Base-by-base conservation (phyloP, 306 rosid genomes). In the Phaseolus lunatus region DNA sequence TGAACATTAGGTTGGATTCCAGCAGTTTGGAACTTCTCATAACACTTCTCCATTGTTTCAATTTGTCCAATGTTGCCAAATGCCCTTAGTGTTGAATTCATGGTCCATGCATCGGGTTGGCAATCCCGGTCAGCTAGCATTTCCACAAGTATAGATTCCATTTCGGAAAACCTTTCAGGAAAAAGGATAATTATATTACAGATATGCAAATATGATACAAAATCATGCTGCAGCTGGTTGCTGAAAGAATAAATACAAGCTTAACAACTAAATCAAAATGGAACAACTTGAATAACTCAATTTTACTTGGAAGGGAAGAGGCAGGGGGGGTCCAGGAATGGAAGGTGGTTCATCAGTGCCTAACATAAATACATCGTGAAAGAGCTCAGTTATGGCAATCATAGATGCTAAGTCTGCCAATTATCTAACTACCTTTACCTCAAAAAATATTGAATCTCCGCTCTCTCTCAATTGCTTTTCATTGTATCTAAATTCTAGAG, bases 1-100 rank as follows among this genome's bases (percentile, higher is more conserved):
- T 83, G 87, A 57, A 92, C 93, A 79, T 85, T 89, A 39, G 97
- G 91, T 82, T 94, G 91, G 82, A 92, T 87, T 82, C 98, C 98
- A 66, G 97, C 86, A 73, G 81, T 72, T 74, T 88, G 98, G 75
- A 90, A 94, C 77, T 88, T 90, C 39, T 92, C 96, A 76, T 88
- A 94, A 76, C 98, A 94, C 85, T 80, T 89, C 85, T 92, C 98
- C 98, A 88, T 95, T 65, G 93, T 95, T 76, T 95, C 97, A 74
- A 92, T 84, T 77, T 92, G 92, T 77, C 96, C 92, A 14, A 84
- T 88, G 84, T 78, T 79, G 82, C 97, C 98, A 72, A 94, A 92
- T 75, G 96, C 97, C 85, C 98, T 85, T 12, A 92, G 82, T 4
- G 96, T 88, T n/a, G 97, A 94, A 80, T 94, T 94, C 98, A 92